phyloP scores from a whole-genome alignment of 306 rosid species.

The Malus orientalis region DNA sequence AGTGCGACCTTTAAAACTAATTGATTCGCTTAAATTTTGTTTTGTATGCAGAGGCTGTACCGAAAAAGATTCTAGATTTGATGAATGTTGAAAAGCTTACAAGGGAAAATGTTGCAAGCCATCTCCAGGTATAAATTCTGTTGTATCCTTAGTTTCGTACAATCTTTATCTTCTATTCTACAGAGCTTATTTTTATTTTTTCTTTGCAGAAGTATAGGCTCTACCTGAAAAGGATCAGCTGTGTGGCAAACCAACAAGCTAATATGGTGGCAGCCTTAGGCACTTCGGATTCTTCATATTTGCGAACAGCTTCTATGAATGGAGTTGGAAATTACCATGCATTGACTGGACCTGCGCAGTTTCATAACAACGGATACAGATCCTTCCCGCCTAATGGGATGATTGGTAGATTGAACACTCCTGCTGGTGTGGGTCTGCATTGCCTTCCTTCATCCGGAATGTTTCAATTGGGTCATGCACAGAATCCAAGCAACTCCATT shows the following conservation, averaged over 20 bases:
- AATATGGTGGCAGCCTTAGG: constrained; percentile 81
- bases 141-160: constrained; percentile 7
- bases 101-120: constrained; percentile 96
- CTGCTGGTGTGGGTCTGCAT: constrained; percentile 50
- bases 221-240: constrained; percentile 80
- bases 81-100: constrained; percentile 95
- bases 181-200: constrained; percentile 11
- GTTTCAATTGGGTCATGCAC: constrained; percentile 53
- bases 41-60: constrained; percentile 83
- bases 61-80: constrained; percentile 85
- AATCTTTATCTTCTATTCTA: constrained; percentile 5
- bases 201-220: constrained; percentile 89
- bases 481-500: constrained; percentile 30
- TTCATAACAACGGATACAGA: constrained; percentile 44
- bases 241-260: constrained; percentile 86
- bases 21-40: background rate
- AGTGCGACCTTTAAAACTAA: background rate
- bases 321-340: constrained; percentile 52
- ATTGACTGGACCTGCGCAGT: constrained; percentile 49
- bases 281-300: constrained; percentile 63
- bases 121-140: constrained; percentile 71
- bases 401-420: constrained; percentile 65
- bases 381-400: constrained; percentile 63
- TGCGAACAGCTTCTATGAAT: constrained; percentile 48
- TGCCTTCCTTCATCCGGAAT: constrained; percentile 61